phyloP scores from a whole-genome alignment of 805 yeast species.

The Schizosaccharomyces japonicus region DNA sequence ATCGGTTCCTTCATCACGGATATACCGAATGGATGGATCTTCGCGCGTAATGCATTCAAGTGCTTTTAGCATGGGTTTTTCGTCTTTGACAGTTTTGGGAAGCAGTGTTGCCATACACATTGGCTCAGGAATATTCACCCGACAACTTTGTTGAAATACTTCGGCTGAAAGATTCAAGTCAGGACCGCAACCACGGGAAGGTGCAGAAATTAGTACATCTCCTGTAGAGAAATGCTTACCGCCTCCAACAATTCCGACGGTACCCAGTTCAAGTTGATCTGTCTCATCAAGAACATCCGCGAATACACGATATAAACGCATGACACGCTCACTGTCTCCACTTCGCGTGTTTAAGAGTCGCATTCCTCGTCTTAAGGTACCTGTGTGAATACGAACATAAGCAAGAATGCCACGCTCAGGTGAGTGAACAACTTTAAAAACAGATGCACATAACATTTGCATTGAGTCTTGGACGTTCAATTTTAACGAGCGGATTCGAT shows the following conservation, averaged over 20 bases:
- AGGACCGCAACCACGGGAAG: slow-evolving; percentile 21
- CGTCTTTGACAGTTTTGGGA: slow-evolving; percentile 65
- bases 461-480: slow-evolving; percentile 27
- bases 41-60: slow-evolving; percentile 46
- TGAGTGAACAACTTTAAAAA: slow-evolving; percentile 78
- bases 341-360: slow-evolving; percentile 45
- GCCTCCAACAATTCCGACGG: slow-evolving; percentile 75
- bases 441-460: slow-evolving; percentile 43
- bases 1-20: slow-evolving; percentile 58
- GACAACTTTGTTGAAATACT: neutral
- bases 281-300: slow-evolving; percentile 70
- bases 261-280: slow-evolving; percentile 39
- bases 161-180: neutral
- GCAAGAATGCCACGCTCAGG: slow-evolving; percentile 56
- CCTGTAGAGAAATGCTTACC: slow-evolving; percentile 60
- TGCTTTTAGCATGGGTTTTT: slow-evolving; percentile 45
- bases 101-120: slow-evolving; percentile 69
- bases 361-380: slow-evolving; percentile 38
- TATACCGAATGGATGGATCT: slow-evolving; percentile 64
- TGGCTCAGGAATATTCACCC: slow-evolving; percentile 75
- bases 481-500: slow-evolving; percentile 14
- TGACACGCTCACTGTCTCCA: slow-evolving; percentile 30
- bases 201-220: slow-evolving; percentile 44
- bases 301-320: slow-evolving; percentile 58
- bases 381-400: slow-evolving; percentile 73